These are phyloP conservation scores for Leptomonas seymouri DNA, from an alignment of 208 protist genomes.

Conservation along the genomic window DNA sequence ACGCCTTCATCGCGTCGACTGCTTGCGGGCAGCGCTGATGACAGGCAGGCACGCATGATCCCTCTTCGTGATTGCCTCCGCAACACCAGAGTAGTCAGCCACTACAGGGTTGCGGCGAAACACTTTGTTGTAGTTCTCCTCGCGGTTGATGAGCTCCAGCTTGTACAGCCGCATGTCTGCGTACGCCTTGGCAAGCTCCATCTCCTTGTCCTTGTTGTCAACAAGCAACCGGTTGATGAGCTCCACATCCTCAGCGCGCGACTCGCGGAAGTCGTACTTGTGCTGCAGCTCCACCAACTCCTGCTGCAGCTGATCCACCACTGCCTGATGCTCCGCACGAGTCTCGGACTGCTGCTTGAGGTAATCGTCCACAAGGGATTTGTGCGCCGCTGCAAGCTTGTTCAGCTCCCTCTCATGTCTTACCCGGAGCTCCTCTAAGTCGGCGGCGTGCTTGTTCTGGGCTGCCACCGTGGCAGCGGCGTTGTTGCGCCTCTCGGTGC, in stretches of 20 bases:
- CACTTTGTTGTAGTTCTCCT: slow-evolving; percentile 95
- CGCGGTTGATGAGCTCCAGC: slow-evolving; percentile 94
- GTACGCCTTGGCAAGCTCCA: slow-evolving; percentile 76
- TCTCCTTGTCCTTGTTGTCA: slow-evolving; percentile 70
- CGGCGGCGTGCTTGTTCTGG: slow-evolving; percentile 28
- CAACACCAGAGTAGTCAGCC: slow-evolving; percentile 31
- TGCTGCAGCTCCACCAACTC: slow-evolving; percentile 75
- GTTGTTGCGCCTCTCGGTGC: slow-evolving; percentile 28
- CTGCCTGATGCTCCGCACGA: slow-evolving; percentile 30
- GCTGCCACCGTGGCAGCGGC: slow-evolving; percentile 20
- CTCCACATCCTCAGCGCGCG: slow-evolving; percentile 84
- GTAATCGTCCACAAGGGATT: slow-evolving; percentile 55
- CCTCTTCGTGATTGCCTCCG: slow-evolving; percentile 12
- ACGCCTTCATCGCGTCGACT: slow-evolving; percentile 11
- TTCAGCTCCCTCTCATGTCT: slow-evolving; percentile 41
- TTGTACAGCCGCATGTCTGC: slow-evolving; percentile 94
- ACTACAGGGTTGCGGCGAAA: slow-evolving; percentile 83
- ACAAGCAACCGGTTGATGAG: slow-evolving; percentile 89
- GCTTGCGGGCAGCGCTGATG: slow-evolving; percentile 21
- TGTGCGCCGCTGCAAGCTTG: slow-evolving; percentile 41
- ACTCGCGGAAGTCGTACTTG: slow-evolving; percentile 93
- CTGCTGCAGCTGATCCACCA: slow-evolving; percentile 46
- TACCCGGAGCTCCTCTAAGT: slow-evolving; percentile 32
- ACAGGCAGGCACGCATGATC: slow-evolving; percentile 5
- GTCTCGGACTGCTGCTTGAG: slow-evolving; percentile 48